A percentile compares a stretch with the other conserved stretches of the same genome.
phyloP scores from a whole-genome alignment of 257 asterid genomes.

The Primulina eburnea region DNA sequence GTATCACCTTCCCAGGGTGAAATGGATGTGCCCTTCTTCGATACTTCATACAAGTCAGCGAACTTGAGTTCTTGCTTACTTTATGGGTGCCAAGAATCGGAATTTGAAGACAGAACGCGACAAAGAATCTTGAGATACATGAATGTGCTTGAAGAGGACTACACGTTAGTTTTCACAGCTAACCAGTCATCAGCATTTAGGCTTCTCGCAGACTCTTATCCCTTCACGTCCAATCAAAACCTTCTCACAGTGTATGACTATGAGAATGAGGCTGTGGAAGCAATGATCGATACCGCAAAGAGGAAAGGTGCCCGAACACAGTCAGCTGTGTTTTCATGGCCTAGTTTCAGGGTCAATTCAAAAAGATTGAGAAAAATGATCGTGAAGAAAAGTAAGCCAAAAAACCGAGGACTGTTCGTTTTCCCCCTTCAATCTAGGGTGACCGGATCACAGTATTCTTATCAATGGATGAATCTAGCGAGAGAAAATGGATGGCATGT shows the following conservation, averaged over 20 bases:
- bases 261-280: constrained; percentile 54
- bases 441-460: constrained; percentile 65
- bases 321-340: constrained; percentile 79
- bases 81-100: constrained; percentile 42
- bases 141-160: constrained; percentile 67
- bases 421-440: constrained; percentile 77
- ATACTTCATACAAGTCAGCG: constrained; percentile 42
- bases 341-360: constrained; percentile 51
- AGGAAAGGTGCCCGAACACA: constrained; percentile 40
- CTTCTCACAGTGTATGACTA: constrained; percentile 65
- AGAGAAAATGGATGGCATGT: constrained; percentile 85
- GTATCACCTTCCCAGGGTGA: constrained; percentile 18
- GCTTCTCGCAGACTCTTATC: constrained; percentile 64
- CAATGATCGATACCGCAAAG: constrained; percentile 42
- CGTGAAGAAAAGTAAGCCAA: constrained; percentile 32
- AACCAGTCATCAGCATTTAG: constrained; percentile 70
- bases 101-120: constrained; percentile 40
- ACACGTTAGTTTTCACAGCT: constrained; percentile 65
- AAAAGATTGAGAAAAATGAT: constrained; percentile 47
- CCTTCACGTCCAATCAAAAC: constrained; percentile 41
- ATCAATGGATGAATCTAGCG: constrained; percentile 81
- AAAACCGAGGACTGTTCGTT: constrained; percentile 52
- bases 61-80: constrained; percentile 44
- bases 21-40: constrained; percentile 40
- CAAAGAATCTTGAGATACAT: constrained; percentile 55